Conservation (phyloP, 768 basidiomycete species). For the Punctularia strigosozonata region DNA sequence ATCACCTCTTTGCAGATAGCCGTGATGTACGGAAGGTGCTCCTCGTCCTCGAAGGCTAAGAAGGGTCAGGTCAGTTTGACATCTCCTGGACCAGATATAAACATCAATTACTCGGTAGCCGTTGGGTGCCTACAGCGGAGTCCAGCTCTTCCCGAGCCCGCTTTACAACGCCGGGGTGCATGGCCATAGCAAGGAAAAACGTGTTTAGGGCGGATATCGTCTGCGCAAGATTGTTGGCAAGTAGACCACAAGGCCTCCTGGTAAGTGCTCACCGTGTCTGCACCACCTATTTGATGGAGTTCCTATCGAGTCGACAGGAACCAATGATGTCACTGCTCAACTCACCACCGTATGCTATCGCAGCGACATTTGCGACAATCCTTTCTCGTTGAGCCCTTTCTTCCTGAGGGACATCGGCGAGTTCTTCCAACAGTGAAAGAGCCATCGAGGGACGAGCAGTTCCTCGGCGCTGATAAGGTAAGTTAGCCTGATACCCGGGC, state of each 20-base stretch:
- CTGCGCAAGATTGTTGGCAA: constrained; percentile 8
- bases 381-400: constrained; percentile 5
- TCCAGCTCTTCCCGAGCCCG: constrained; percentile 18
- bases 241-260: too few relatives aligned
- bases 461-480: not conserved
- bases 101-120: too few relatives aligned
- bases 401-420: not conserved
- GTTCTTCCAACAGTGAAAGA: not conserved
- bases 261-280: constrained; percentile 10
- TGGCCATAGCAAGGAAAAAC: constrained; percentile 16
- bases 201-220: constrained; percentile 11
- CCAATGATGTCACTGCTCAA: not conserved
- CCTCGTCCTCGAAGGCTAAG: constrained; percentile 8
- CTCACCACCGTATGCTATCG: constrained; percentile 10
- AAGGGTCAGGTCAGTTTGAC: too few relatives aligned
- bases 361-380: constrained; percentile 7
- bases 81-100: too few relatives aligned
- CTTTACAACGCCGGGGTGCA: constrained; percentile 13
- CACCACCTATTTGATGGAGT: constrained; percentile 6
- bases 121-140: constrained; percentile 11
- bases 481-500: not conserved
- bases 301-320: not conserved
- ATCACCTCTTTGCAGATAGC: constrained; percentile 20
- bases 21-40: constrained; percentile 15
- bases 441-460: constrained; percentile 1